These are phyloP conservation scores for Pichia exigua DNA, from an alignment of 805 yeast genomes.

Conservation along the genomic window DNA sequence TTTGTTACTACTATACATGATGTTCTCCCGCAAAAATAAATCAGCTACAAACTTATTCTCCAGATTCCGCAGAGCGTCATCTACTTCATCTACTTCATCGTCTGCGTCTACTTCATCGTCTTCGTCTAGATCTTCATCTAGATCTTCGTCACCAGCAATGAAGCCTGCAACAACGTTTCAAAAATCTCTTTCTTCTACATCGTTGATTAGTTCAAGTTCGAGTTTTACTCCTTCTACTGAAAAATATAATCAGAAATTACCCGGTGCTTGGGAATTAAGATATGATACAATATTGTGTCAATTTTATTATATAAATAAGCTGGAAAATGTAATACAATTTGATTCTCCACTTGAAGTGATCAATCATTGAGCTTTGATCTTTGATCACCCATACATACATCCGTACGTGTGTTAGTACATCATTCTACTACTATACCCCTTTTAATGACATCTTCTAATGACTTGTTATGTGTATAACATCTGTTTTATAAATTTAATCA, in stretches of 20 bases:
- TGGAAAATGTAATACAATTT: slow-evolving; percentile 31
- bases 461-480: too few relatives aligned
- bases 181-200: background rate
- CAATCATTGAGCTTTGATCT: background rate
- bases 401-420: background rate
- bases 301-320: slow-evolving; percentile 33
- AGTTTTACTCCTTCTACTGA: background rate
- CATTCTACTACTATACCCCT: too few relatives aligned
- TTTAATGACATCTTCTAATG: too few relatives aligned
- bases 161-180: background rate
- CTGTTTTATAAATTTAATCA: too few relatives aligned
- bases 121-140: background rate
- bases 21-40: background rate
- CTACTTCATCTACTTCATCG: background rate
- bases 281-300: slow-evolving; percentile 33
- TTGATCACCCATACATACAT: too few relatives aligned
- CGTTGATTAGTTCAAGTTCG: background rate
- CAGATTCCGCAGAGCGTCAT: background rate
- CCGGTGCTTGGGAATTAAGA: slow-evolving; percentile 30
- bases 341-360: slow-evolving; percentile 39
- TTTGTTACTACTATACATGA: too few relatives aligned
- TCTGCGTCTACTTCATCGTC: too few relatives aligned
- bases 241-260: slow-evolving; percentile 6
- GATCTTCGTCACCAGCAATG: background rate
- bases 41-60: background rate